These are phyloP conservation scores for Clarireedia homoeocarpa DNA, from an alignment of 2,329 filamentous ascomycete species.

Conservation along the genomic window DNA sequence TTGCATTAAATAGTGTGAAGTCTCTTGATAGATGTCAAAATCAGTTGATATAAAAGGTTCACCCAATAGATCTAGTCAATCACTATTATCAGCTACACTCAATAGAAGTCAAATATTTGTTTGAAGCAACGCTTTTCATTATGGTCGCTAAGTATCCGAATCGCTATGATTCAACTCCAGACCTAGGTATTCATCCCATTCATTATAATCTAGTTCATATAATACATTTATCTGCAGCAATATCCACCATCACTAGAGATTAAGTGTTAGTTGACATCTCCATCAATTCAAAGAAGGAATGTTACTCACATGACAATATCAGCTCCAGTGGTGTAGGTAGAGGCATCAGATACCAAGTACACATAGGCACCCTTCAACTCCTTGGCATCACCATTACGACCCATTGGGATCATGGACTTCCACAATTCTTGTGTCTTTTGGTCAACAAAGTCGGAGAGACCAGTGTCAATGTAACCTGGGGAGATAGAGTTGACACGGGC, in stretches of 20 bases:
- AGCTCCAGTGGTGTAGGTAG: constrained; percentile 40
- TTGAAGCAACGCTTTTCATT: background rate
- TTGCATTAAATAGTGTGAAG: too few relatives aligned
- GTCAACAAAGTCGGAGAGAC: constrained; percentile 53
- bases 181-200: background rate
- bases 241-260: constrained; percentile 43
- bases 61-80: too few relatives aligned
- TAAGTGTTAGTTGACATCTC: constrained; percentile 27
- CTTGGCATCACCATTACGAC: constrained; percentile 51
- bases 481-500: constrained; percentile 62
- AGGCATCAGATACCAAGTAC: constrained; percentile 39
- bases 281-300: background rate
- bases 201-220: background rate
- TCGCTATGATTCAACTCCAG: background rate
- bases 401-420: constrained; percentile 52
- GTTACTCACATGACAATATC: background rate
- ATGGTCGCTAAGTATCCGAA: background rate
- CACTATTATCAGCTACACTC: too few relatives aligned
- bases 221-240: constrained; percentile 16
- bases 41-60: too few relatives aligned
- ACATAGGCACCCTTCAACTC: constrained; percentile 53
- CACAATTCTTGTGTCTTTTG: constrained; percentile 49
- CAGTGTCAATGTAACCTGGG: constrained; percentile 62
- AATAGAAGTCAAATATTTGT: too few relatives aligned
- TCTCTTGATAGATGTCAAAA: too few relatives aligned